Base-by-base conservation (phyloP, 805 yeast genomes). In the Starmerella cellae region DNA sequence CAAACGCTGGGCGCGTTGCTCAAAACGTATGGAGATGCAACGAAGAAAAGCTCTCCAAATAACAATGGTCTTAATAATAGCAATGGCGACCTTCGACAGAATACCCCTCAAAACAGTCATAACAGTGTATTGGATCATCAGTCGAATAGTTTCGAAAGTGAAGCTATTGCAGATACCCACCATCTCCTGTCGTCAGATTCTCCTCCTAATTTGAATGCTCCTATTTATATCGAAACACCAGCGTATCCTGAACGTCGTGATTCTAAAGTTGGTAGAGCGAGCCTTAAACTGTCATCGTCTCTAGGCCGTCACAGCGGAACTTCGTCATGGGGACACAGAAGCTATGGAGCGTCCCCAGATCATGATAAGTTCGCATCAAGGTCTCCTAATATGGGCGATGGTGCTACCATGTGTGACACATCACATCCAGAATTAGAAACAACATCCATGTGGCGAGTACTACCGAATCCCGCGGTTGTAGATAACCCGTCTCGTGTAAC, bases 381-480 rank as follows among this genome's bases (percentile, higher is more conserved):
- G 10, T 31, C 34, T 11, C 34, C 34, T 4, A 17, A 16, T 5
- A 17, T 21, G 21, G 8, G 10, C 11, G 31, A 6, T 9, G 34
- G 10, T 11, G 17, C 34, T 4, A 8, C 8, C 8, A 21, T 21
- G 34, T 41, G 44, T 34, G 41, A 37, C 28, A 30, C 41, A 3
- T 23, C 37, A 3, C 9, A 28, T 5, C 51, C 51, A 1, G 52
- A 48, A 23, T 20, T 35, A 3, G 41, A 38, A 23, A 41, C 38
- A 17, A 30, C 41, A 1, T 38, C 50, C 11, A 65, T 70, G 55
- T 73, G 91, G 83, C 70, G 81, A 1, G 71, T 71, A 29, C 71
- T 82, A 22, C 64, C 66, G 5, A 88, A 87, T 52, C 95, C 96
- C 0, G 84, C 95, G 0, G 45, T 48, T 2, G 39, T 54, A 18